These are phyloP conservation scores for Ricinus communis DNA, from an alignment of 345 rosid genomes.

Conservation along the genomic window DNA sequence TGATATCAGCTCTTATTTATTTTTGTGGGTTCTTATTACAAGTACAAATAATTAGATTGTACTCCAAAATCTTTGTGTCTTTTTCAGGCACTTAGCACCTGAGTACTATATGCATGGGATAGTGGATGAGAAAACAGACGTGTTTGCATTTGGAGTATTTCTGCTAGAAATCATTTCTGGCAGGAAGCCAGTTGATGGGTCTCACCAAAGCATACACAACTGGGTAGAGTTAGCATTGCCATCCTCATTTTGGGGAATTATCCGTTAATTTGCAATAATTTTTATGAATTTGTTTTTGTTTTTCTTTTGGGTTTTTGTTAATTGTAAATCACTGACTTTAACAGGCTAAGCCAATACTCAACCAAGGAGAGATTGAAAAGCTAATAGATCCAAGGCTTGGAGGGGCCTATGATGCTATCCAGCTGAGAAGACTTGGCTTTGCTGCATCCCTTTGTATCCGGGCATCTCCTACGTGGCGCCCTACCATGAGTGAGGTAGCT, in stretches of 20 bases:
- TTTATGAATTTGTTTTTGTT: not conserved
- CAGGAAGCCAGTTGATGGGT: conserved; percentile 81
- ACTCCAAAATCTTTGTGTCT: too few relatives aligned
- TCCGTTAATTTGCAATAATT: not conserved
- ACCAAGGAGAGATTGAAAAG: conserved; percentile 56
- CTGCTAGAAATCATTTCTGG: conserved; percentile 85
- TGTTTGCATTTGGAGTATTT: conserved; percentile 94
- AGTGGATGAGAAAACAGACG: conserved; percentile 97
- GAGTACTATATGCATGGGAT: conserved; percentile 96
- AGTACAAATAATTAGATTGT: too few relatives aligned
- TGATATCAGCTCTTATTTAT: too few relatives aligned
- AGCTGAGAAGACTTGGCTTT: conserved; percentile 65
- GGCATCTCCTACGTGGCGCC: conserved; percentile 78
- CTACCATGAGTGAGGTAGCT: conserved; percentile 80
- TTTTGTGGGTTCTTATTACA: too few relatives aligned
- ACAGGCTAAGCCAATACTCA: conserved; percentile 79
- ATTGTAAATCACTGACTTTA: conserved; percentile 5
- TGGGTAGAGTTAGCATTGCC: conserved; percentile 53
- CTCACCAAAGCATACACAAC: conserved; percentile 85
- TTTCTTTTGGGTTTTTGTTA: not conserved
- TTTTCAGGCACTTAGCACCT: conserved; percentile 80
- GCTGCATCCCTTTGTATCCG: conserved; percentile 88
- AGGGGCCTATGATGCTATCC: conserved; percentile 54
- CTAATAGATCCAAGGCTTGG: conserved; percentile 77
- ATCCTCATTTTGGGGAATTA: conserved; percentile 15